Evolutionary conservation across 352 stramenopile genomes (phyloP), one percentile per base, ranked within the genome.

Genomic region (Thraustotheca clavata): DNA sequence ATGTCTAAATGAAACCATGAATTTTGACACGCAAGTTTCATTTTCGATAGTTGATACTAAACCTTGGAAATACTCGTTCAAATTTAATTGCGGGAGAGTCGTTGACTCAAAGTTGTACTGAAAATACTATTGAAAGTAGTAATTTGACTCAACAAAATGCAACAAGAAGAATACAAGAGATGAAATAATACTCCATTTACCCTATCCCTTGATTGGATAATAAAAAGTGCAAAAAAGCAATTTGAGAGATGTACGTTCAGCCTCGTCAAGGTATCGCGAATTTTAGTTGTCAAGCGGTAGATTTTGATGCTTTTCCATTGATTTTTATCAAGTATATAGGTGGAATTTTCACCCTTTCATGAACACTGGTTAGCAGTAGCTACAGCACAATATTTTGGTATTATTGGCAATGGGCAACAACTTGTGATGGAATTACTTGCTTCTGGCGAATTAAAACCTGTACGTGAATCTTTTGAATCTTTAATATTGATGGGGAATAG

Each of bases 371-470:
- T 97, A 26, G 86, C 88, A 5, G 83, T 97, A 6, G 87, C 85
- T 43, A 94, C 86, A 1, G 75, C 88, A 26, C 89, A 97, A 72
- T 96, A 97, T 75, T 97, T 96, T 73, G 89, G 89, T 0, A 96
- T 97, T 62, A 83, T 97, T 33, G 89, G 89, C 49, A 97, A 97
- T 73, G 89, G 89, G 0, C 74, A 83, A 3, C 83, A 96, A 63
- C 73, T 89, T 57, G 79, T 96, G 33, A 80, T 88, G 41, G 86
- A 95, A 54, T 71, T 92, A 71, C 46, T 85, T 29, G 81, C 87
- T 29, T 71, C 66, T 6, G 86, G 85, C 35, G 71, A 78, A 31
- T 73, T 92, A 33, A 67, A 76, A 12, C 75, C 79, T 14, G 83
- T 92, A 52, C 50, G 75, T 68, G 34, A 8, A 29, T 67, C 49